Percentiles rank a stretch among this genome's conserved stretches.
These are phyloP conservation scores for Beverwykella pulmonaria DNA, from an alignment of 495 filamentous ascomycete genomes.

Conservation along the genomic window DNA sequence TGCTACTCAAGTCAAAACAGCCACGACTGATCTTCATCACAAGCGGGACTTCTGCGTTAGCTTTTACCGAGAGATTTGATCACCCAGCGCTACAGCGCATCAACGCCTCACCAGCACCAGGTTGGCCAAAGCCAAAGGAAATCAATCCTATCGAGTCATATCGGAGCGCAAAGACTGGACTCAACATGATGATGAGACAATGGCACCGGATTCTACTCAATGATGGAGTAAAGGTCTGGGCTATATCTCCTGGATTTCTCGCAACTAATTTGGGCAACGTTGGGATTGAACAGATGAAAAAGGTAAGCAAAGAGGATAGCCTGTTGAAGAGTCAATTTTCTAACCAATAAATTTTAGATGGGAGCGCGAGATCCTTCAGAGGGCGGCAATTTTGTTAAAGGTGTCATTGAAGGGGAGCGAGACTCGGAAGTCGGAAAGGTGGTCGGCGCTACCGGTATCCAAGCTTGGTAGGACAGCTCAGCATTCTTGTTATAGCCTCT, in stretches of 20 bases:
- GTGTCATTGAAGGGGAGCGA: constrained; percentile 45
- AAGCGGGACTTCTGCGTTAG: constrained; percentile 6
- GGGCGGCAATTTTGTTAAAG: constrained; percentile 42
- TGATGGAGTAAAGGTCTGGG: constrained; percentile 49
- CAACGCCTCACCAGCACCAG: constrained; percentile 38
- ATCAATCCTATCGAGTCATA: constrained; percentile 44
- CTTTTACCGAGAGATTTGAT: constrained; percentile 13
- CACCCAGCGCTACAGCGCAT: constrained; percentile 17
- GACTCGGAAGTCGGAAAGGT: constrained; percentile 46
- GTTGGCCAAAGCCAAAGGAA: constrained; percentile 52
- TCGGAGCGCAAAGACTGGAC: constrained; percentile 44
- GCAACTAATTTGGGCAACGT: constrained; percentile 43
- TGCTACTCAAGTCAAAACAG: constrained; percentile 53
- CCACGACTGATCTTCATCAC: constrained; percentile 52
- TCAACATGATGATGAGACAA: constrained; percentile 48
- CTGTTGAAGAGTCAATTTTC: constrained; percentile 5
- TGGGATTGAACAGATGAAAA: constrained; percentile 37
- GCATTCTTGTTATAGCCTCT: constrained; percentile 2
- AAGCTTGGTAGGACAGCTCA: not conserved
- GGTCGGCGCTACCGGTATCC: constrained; percentile 29
- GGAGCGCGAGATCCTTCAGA: constrained; percentile 42
- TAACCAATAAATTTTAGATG: constrained; percentile 30
- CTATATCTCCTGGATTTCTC: constrained; percentile 44
- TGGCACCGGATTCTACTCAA: constrained; percentile 45
- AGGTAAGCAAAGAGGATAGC: constrained; percentile 1